Percentiles rank a stretch among this genome's conserved stretches.
These are phyloP conservation scores for Termitomyces sp. DNA, from an alignment of 768 basidiomycete species.

Conservation along the genomic window DNA sequence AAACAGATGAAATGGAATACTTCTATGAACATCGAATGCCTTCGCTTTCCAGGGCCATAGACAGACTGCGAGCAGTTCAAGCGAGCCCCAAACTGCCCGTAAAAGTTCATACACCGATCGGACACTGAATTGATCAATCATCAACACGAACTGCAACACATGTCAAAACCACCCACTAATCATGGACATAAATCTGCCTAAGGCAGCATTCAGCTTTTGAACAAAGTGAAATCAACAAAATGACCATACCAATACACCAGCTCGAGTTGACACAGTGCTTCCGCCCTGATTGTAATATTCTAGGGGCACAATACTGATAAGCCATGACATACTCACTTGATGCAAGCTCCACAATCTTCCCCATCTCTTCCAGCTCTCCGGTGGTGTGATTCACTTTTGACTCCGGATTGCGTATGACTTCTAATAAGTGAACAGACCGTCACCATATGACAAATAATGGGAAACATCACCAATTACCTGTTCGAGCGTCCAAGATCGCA, in stretches of 20 bases:
- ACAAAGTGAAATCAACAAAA: neutral
- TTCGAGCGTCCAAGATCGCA: neutral
- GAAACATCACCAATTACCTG: neutral
- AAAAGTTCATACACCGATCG: neutral
- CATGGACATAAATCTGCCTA: constrained; percentile 3
- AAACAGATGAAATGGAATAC: neutral
- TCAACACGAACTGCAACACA: neutral
- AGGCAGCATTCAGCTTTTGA: neutral
- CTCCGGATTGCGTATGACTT: neutral
- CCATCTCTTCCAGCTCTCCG: constrained; percentile 2
- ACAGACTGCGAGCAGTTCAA: neutral
- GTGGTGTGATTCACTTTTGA: constrained; percentile 3
- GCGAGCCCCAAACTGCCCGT: constrained; percentile 3
- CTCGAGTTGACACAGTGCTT: neutral
- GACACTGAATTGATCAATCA: neutral
- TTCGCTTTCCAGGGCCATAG: neutral
- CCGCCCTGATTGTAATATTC: neutral
- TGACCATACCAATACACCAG: constrained; percentile 2
- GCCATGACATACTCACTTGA: neutral
- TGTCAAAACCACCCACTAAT: neutral
- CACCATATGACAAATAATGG: neutral
- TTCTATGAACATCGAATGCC: neutral
- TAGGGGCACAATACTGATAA: neutral
- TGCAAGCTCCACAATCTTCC: neutral
- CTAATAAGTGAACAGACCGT: neutral